Conservation (phyloP, 2,329 filamentous ascomycete species). For the Pseudonectria buxi region DNA sequence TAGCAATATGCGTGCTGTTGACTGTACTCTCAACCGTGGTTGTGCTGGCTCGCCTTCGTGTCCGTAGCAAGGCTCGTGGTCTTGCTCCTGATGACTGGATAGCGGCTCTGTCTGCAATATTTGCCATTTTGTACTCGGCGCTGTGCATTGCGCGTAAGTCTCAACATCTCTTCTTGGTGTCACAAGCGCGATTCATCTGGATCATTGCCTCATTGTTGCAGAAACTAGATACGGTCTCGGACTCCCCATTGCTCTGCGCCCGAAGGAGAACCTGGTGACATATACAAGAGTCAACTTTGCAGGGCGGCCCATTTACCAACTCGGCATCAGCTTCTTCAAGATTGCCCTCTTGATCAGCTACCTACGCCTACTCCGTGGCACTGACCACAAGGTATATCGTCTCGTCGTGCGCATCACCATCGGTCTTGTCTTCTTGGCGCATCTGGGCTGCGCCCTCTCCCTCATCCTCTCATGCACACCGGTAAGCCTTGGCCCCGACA, state of each 20-base stretch:
- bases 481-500: slow-evolving; percentile 22
- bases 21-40: slow-evolving; percentile 35
- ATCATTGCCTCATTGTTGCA: slow-evolving; percentile 11
- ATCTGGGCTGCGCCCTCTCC: slow-evolving; percentile 41
- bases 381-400: slow-evolving; percentile 38
- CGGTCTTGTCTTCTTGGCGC: slow-evolving; percentile 35
- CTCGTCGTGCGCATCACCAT: slow-evolving; percentile 39
- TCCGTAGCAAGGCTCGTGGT: slow-evolving; percentile 35
- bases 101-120: slow-evolving; percentile 33
- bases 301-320: slow-evolving; percentile 47
- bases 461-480: slow-evolving; percentile 45
- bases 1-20: slow-evolving; percentile 41
- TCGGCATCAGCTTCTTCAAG: slow-evolving; percentile 52
- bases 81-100: slow-evolving; percentile 43
- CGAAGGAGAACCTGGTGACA: slow-evolving; percentile 33
- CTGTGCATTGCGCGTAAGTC: slow-evolving; percentile 43
- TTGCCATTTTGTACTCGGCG: slow-evolving; percentile 41
- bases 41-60: slow-evolving; percentile 35
- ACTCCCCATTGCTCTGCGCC: slow-evolving; percentile 37
- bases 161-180: neutral
- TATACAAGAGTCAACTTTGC: slow-evolving; percentile 47
- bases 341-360: slow-evolving; percentile 47
- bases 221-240: slow-evolving; percentile 49
- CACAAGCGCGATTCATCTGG: neutral
- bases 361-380: slow-evolving; percentile 42